These are phyloP conservation scores for Crucibulum laeve DNA, from an alignment of 768 basidiomycete genomes.

Conservation along the genomic window DNA sequence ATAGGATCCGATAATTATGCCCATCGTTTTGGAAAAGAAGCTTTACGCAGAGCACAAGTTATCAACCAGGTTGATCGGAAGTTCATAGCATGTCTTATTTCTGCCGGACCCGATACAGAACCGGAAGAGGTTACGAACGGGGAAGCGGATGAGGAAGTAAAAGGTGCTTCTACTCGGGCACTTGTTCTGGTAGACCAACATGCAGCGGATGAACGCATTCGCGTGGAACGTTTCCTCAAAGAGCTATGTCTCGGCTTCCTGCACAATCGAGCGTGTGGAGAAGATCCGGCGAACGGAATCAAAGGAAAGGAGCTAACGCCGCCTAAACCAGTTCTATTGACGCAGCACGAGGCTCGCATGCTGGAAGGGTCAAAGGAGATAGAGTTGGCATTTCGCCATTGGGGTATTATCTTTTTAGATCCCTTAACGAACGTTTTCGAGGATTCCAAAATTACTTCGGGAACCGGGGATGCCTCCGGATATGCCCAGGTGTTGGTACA, in stretches of 20 bases:
- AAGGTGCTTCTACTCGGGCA: constrained; percentile 12
- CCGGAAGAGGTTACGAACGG: constrained; percentile 9
- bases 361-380: constrained; percentile 38
- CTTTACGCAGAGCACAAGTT: constrained; percentile 54
- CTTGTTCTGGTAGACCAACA: constrained; percentile 94
- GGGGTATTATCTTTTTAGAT: constrained; percentile 64
- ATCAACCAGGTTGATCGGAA: constrained; percentile 88
- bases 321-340: constrained; percentile 59
- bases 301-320: constrained; percentile 42
- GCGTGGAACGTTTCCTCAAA: constrained; percentile 80
- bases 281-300: constrained; percentile 23
- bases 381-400: constrained; percentile 49
- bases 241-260: constrained; percentile 72
- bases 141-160: constrained; percentile 5
- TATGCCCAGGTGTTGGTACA: constrained; percentile 67
- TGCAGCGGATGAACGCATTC: constrained; percentile 94
- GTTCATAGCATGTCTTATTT: constrained; percentile 76
- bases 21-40: constrained; percentile 44
- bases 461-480: constrained; percentile 26
- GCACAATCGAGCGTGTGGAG: constrained; percentile 26
- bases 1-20: constrained; percentile 12
- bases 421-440: constrained; percentile 17
- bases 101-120: constrained; percentile 14
- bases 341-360: constrained; percentile 54
- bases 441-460: constrained; percentile 18